Conservation (phyloP, 1,139 yeast species). For the Maudiozyma humilis region DNA sequence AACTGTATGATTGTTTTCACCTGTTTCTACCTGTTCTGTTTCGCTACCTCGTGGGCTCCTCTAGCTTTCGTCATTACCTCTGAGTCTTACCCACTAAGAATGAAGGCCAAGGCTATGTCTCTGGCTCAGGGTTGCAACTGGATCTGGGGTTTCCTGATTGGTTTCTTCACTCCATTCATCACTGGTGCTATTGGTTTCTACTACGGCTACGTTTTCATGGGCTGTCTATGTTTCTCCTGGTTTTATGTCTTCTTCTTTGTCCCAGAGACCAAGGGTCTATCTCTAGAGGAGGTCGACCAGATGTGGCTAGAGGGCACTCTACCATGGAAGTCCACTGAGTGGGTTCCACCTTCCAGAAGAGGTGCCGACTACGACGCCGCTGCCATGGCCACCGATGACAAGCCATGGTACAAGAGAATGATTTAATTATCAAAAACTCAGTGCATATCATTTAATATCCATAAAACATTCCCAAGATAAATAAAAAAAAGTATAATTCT, state of each 20-base stretch:
- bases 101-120: slow-evolving; percentile 71
- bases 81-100: slow-evolving; percentile 70
- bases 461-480: neutral
- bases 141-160: slow-evolving; percentile 57
- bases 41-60: slow-evolving; percentile 57
- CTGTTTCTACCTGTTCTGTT: slow-evolving; percentile 60
- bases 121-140: slow-evolving; percentile 62
- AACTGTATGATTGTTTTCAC: slow-evolving; percentile 71
- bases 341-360: slow-evolving; percentile 30
- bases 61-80: slow-evolving; percentile 51
- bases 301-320: slow-evolving; percentile 36
- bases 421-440: neutral
- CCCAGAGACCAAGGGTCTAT: slow-evolving; percentile 60
- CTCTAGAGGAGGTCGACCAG: slow-evolving; percentile 62
- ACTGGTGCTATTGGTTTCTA: slow-evolving; percentile 11
- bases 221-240: slow-evolving; percentile 50
- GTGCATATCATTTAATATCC: neutral
- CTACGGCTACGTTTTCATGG: slow-evolving; percentile 63
- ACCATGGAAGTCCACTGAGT: slow-evolving; percentile 39
- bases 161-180: slow-evolving; percentile 12
- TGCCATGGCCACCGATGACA: slow-evolving; percentile 10
- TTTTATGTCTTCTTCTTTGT: slow-evolving; percentile 56
- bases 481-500: neutral
- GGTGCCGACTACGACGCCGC: slow-evolving; percentile 13
- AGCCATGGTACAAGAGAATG: slow-evolving; percentile 13